Conservation (phyloP, 345 rosid genomes). For the Microthlaspi erraticum region DNA sequence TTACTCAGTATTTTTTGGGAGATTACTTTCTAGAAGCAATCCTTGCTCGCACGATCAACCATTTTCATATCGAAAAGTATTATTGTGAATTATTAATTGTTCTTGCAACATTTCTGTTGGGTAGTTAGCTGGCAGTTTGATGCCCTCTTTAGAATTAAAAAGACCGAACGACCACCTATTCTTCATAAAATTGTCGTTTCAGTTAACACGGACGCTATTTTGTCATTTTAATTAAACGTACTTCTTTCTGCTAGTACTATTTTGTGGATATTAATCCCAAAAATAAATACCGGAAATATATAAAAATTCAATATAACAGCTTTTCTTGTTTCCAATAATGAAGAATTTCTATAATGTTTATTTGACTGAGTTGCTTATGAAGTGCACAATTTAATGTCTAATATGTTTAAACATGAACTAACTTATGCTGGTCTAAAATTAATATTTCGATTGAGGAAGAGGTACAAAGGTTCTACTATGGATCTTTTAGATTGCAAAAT, state of each 20-base stretch:
- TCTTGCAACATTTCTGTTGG: constrained; percentile 37
- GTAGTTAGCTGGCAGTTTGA: constrained; percentile 45
- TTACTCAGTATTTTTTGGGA: constrained; percentile 18
- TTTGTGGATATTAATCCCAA: constrained; percentile 4
- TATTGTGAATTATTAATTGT: constrained; percentile 11
- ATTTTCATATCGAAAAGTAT: constrained; percentile 34
- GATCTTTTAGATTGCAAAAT: neutral
- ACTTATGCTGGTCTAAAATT: neutral
- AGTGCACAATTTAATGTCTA: neutral
- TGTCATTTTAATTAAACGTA: neutral
- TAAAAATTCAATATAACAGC: constrained; percentile 4
- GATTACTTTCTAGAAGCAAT: constrained; percentile 4
- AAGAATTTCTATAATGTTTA: constrained; percentile 1
- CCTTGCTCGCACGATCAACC: constrained; percentile 50
- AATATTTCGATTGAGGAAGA: neutral
- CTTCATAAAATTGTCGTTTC: constrained; percentile 40
- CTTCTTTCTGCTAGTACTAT: neutral
- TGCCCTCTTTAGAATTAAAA: constrained; percentile 27
- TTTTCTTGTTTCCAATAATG: constrained; percentile 22
- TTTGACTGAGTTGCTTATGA: neutral
- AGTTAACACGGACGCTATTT: constrained; percentile 39
- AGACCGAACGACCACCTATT: constrained; percentile 24
- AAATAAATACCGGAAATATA: neutral
- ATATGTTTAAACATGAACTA: neutral
- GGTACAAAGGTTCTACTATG: neutral